A percentile compares a stretch with the other conserved stretches of the same genome.
Evolutionary conservation across 257 asterid genomes (phyloP).

Genomic region (Thymus quinquecostatus): DNA sequence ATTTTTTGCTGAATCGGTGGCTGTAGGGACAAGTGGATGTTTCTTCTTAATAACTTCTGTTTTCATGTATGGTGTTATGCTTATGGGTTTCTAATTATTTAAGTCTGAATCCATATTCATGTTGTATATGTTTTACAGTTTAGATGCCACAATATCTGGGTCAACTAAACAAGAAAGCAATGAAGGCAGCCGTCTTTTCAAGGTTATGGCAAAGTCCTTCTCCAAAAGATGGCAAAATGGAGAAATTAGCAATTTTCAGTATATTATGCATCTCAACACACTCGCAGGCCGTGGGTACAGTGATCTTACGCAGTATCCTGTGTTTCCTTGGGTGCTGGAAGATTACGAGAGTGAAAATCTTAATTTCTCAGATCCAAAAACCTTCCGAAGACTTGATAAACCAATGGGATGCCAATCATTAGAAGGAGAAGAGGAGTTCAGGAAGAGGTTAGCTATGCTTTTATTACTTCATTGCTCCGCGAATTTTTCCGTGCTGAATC

Average conservation of each 20-base stretch:
- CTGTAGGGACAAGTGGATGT: constrained; percentile 6
- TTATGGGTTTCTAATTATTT: constrained; percentile 3
- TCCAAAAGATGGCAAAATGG: constrained; percentile 99
- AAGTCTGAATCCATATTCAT: constrained; percentile 28
- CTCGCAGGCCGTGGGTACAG: constrained; percentile 99
- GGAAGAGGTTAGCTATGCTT: constrained; percentile 67
- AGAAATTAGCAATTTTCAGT: constrained; percentile 98
- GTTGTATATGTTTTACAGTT: constrained; percentile 48
- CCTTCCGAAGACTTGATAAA: constrained; percentile 87
- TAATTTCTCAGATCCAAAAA: constrained; percentile 80
- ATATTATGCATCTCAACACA: constrained; percentile 97
- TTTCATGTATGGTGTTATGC: constrained; percentile 3
- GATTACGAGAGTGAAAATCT: constrained; percentile 93
- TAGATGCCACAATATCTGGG: constrained; percentile 96
- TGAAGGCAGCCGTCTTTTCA: constrained; percentile 98
- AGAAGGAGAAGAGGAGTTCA: constrained; percentile 98
- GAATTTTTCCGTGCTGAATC: constrained; percentile 4
- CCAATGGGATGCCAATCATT: constrained; percentile 98
- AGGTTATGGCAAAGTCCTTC: constrained; percentile 93
- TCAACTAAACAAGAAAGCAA: constrained; percentile 85
- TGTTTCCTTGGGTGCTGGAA: constrained; percentile 97
- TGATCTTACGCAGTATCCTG: constrained; percentile 99
- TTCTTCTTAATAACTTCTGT: background rate
- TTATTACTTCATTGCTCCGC: constrained; percentile 11
- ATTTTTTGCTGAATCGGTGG: constrained; percentile 12